These are phyloP conservation scores for Bauhinia variegata DNA, from an alignment of 306 rosid genomes.

Conservation along the genomic window DNA sequence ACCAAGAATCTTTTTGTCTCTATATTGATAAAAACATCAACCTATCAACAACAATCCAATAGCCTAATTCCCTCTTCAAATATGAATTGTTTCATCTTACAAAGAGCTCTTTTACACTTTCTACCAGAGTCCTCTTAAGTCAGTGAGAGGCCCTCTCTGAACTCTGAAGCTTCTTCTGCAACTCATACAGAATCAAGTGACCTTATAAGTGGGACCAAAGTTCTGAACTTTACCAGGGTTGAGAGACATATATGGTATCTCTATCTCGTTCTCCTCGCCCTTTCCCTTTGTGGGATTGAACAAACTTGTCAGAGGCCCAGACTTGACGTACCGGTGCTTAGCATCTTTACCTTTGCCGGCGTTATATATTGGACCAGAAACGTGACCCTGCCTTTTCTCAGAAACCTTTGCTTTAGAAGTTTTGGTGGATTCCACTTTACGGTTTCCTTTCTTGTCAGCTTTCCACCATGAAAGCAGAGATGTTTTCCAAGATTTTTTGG, in stretches of 20 bases:
- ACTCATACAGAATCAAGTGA: conserved; percentile 43
- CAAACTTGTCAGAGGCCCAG: conserved; percentile 65
- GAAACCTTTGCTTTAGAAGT: conserved; percentile 36
- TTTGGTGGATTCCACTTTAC: conserved; percentile 29
- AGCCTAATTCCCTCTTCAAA: too few species aligned
- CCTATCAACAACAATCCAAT: neutral
- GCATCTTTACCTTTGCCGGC: conserved; percentile 30
- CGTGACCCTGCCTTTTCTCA: conserved; percentile 40
- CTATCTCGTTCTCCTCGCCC: conserved; percentile 43
- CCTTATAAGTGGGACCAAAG: conserved; percentile 76
- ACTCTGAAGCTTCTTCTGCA: conserved; percentile 18
- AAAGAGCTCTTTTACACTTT: neutral
- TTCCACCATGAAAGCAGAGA: conserved; percentile 79
- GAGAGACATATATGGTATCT: conserved; percentile 54
- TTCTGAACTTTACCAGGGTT: conserved; percentile 37
- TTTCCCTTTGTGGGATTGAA: conserved; percentile 52
- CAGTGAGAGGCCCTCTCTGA: neutral
- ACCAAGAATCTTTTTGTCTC: neutral
- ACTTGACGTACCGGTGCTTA: conserved; percentile 42
- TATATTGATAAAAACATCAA: neutral
- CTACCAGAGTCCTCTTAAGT: neutral
- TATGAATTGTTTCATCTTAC: neutral
- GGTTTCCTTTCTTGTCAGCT: conserved; percentile 51
- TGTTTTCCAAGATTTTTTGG: conserved; percentile 74
- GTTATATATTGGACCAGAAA: conserved; percentile 68